These are phyloP conservation scores for Mortierella sp. DNA, from an alignment of 371 early-diverging fungal genomes.

Conservation along the genomic window DNA sequence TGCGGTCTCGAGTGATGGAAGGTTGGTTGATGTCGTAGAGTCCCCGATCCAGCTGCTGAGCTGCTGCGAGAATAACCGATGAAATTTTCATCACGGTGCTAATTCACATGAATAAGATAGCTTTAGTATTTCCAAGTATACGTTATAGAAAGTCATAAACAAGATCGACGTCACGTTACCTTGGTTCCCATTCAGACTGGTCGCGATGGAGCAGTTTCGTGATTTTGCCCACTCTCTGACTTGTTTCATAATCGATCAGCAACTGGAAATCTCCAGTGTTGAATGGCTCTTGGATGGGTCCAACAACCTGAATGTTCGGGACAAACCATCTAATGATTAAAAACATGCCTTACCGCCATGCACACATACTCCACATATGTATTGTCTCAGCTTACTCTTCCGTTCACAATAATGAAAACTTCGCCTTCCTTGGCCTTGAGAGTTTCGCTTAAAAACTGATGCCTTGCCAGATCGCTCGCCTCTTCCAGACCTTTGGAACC, in stretches of 20 bases:
- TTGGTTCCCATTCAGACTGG: conserved; percentile 16
- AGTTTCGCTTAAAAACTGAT: conserved; percentile 27
- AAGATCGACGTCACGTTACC: conserved; percentile 8
- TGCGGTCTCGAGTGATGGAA: conserved; percentile 30
- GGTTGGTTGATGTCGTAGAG: conserved; percentile 50
- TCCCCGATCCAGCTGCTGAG: conserved; percentile 35
- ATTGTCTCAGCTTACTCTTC: conserved; percentile 57
- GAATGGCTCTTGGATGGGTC: conserved; percentile 66
- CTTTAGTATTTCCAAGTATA: not conserved
- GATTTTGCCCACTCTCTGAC: conserved; percentile 57
- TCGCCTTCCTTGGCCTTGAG: conserved; percentile 49
- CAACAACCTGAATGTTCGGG: conserved; percentile 56
- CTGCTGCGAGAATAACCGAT: conserved; percentile 23
- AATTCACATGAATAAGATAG: not conserved
- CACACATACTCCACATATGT: not conserved
- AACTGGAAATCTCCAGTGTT: conserved; percentile 62
- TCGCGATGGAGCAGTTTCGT: conserved; percentile 42
- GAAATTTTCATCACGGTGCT: conserved; percentile 43
- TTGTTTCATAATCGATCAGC: conserved; percentile 62
- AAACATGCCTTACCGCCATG: not conserved
- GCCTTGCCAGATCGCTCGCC: conserved; percentile 8
- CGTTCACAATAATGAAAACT: conserved; percentile 62
- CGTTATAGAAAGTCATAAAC: not conserved
- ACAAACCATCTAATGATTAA: no score
- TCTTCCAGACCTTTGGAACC: conserved; percentile 36